Evolutionary conservation across 1,284 basidiomycete species (phyloP).

Genomic region (Crucibulum cyathiforme): DNA sequence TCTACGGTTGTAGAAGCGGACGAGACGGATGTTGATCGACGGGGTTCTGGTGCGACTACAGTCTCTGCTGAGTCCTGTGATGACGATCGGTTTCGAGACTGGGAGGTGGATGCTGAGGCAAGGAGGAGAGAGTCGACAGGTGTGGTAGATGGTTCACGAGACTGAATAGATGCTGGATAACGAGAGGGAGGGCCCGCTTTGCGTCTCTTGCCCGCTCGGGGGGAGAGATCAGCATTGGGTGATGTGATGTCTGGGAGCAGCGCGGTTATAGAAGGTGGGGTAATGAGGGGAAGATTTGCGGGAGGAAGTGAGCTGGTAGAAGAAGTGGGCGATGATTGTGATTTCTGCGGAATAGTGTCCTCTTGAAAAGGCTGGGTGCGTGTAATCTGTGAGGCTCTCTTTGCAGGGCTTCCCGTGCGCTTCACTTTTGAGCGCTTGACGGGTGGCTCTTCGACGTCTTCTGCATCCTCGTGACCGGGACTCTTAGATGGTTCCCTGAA

Average conservation of each 20-base stretch:
- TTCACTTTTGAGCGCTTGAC: constrained; percentile 21
- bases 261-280: neutral
- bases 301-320: neutral
- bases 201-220: constrained; percentile 9
- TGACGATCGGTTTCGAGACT: constrained; percentile 42
- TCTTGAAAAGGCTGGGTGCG: neutral
- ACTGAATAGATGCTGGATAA: constrained; percentile 6
- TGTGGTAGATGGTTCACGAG: constrained; percentile 2
- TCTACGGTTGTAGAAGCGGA: constrained; percentile 36
- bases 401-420: neutral
- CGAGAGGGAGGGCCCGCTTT: constrained; percentile 12
- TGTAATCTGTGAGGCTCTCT: neutral
- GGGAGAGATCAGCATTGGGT: neutral
- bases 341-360: neutral
- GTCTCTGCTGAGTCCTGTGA: constrained; percentile 44
- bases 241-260: neutral
- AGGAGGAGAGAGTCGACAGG: constrained; percentile 3
- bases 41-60: constrained; percentile 26
- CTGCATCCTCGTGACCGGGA: constrained; percentile 26
- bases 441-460: constrained; percentile 17
- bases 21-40: constrained; percentile 36
- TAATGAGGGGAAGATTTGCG: neutral
- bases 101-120: constrained; percentile 17
- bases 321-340: neutral
- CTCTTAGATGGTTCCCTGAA: constrained; percentile 27